These are phyloP conservation scores for Colletotrichum chlorophyti DNA, from an alignment of 2,329 filamentous ascomycete genomes.

Conservation along the genomic window DNA sequence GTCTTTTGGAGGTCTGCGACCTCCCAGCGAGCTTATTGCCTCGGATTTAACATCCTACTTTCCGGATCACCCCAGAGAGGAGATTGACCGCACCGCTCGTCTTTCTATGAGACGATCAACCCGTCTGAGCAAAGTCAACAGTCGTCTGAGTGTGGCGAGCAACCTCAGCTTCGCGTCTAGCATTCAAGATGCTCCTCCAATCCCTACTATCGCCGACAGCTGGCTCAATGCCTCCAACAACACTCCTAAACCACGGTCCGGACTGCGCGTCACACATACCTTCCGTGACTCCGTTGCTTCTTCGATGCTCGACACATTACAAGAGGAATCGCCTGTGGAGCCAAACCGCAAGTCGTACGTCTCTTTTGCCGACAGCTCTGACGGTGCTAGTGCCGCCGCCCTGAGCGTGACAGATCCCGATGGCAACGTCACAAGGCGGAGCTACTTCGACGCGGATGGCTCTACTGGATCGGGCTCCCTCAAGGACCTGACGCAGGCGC, in stretches of 20 bases:
- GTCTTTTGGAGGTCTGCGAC: conserved; percentile 89
- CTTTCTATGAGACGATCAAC: conserved; percentile 91
- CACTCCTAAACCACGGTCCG: conserved; percentile 53
- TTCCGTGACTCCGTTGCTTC: conserved; percentile 91
- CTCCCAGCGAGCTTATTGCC: conserved; percentile 95
- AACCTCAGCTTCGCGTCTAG: conserved; percentile 93
- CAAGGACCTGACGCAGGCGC: conserved; percentile 83
- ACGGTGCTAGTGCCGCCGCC: conserved; percentile 58
- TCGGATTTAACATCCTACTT: conserved; percentile 97
- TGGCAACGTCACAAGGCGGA: conserved; percentile 72
- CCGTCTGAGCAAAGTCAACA: conserved; percentile 90
- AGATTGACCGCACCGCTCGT: conserved; percentile 94
- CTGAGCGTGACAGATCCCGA: conserved; percentile 81
- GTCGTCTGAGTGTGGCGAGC: conserved; percentile 90
- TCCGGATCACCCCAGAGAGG: conserved; percentile 90
- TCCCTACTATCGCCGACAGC: conserved; percentile 92
- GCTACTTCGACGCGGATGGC: conserved; percentile 84
- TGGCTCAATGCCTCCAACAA: conserved; percentile 76
- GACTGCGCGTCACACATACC: conserved; percentile 57
- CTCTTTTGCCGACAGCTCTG: conserved; percentile 82
- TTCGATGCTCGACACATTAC: conserved; percentile 85
- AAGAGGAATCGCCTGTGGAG: conserved; percentile 87
- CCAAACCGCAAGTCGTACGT: conserved; percentile 95
- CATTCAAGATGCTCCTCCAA: conserved; percentile 89
- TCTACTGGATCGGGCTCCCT: conserved; percentile 77